Evolutionary conservation across 2,329 filamentous ascomycete species (phyloP), one percentile per base, ranked within the genome.

Genomic region (Clarireedia homoeocarpa): DNA sequence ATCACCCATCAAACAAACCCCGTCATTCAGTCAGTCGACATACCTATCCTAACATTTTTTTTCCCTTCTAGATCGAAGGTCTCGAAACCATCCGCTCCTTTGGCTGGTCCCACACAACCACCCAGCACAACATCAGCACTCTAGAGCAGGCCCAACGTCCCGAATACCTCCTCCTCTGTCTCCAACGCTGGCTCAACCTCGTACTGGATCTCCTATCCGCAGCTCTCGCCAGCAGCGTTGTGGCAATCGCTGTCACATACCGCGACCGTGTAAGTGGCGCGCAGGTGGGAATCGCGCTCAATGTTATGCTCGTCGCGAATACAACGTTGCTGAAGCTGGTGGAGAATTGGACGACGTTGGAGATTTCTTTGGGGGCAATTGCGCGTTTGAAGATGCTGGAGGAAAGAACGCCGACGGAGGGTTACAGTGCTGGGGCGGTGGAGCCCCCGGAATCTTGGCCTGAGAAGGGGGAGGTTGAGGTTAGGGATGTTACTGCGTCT

Each of bases 291-390:
- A 53, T 67, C 23, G 65, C 61, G 4, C 58, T 66, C 5, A 66
- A 64, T 51, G 55, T 64, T 14, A 61, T 66, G 40, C 53, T 67
- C 0, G 54, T 61, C 6, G 47, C 56, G 12, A 65, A 61, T 27
- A 61, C 46, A 15, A 64, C 61, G 14, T 34, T 67, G 3, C 38
- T 63, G 1, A 57, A 58, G 14, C 48, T 72, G 0, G 57, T 69
- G 9, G 71, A 71, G 17, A 75, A 72, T 45, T 84, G 79, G 79
- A 83, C 80, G 0, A 73, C 72, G 36, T 68, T 84, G 12, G 81
- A 84, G 61, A 83, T 79, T 0, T 75, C 77, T 46, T 75, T 84
- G 47, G 81, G 81, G 9, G 80, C 80, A 6, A 73, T 84, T 23
- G 71, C 76, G 12, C 74, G 81, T 26, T 72, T 83, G 61, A 80